Conservation (phyloP, 345 rosid species). For the Draba incana region DNA sequence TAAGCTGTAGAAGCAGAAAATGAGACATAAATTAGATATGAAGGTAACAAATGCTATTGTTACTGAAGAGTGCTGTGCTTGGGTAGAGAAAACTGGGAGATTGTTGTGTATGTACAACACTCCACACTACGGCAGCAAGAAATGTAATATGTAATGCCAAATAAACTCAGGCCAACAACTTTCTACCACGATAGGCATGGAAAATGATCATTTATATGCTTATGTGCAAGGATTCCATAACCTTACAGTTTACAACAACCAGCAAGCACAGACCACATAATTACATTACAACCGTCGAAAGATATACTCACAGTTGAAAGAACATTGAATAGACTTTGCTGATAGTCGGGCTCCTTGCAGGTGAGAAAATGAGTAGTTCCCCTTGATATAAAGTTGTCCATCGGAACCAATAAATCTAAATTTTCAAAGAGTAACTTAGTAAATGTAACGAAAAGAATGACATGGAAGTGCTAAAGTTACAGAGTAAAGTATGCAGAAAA, state of each 20-base stretch:
- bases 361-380: slow-evolving; percentile 88
- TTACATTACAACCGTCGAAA: slow-evolving; percentile 26
- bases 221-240: slow-evolving; percentile 10
- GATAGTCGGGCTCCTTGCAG: slow-evolving; percentile 94
- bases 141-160: slow-evolving; percentile 21
- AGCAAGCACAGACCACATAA: slow-evolving; percentile 23
- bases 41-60: slow-evolving; percentile 16
- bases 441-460: background rate
- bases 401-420: slow-evolving; percentile 92
- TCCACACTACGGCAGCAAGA: slow-evolving; percentile 8
- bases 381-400: slow-evolving; percentile 95
- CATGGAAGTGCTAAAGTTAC: slow-evolving; percentile 17
- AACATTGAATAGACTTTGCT: slow-evolving; percentile 93
- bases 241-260: slow-evolving; percentile 12
- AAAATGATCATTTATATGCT: no score
- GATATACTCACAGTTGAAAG: slow-evolving; percentile 79
- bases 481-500: slow-evolving; percentile 20
- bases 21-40: slow-evolving; percentile 26
- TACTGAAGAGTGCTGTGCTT: slow-evolving; percentile 8
- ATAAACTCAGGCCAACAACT: slow-evolving; percentile 16
- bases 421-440: slow-evolving; percentile 27
- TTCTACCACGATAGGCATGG: slow-evolving; percentile 15
- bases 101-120: slow-evolving; percentile 26
- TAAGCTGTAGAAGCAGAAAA: slow-evolving; percentile 53
- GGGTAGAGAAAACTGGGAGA: slow-evolving; percentile 23